Evolutionary conservation across 2,329 filamentous ascomycete genomes (phyloP).

Genomic region (Pseudogymnoascus sp.): DNA sequence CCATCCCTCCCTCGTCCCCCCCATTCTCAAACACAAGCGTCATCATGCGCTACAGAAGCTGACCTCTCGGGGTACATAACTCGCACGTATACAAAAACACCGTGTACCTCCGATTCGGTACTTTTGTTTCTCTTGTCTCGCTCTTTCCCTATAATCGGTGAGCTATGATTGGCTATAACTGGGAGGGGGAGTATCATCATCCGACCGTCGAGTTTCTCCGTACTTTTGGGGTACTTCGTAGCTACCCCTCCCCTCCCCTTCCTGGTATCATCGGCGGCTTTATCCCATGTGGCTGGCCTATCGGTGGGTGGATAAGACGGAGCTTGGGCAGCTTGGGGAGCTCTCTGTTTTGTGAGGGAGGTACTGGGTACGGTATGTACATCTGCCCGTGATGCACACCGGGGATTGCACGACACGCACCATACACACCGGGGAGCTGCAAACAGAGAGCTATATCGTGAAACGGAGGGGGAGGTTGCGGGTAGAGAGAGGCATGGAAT

Average conservation of each 20-base stretch:
- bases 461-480: neutral
- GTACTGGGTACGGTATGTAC: neutral
- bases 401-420: too few species aligned
- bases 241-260: neutral
- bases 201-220: neutral
- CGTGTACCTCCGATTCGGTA: neutral
- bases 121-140: neutral
- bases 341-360: neutral
- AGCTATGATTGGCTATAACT: neutral
- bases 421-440: neutral
- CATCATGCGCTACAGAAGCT: neutral
- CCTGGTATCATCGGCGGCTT: neutral
- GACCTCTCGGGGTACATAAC: neutral
- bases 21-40: neutral
- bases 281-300: neutral
- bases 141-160: neutral
- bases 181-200: neutral
- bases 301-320: neutral
- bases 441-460: neutral
- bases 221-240: neutral
- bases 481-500: neutral
- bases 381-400: too few species aligned
- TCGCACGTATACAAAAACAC: too few species aligned
- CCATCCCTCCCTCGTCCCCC: too few species aligned
- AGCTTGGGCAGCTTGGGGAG: neutral